Conservation (phyloP, 202 grass and related monocot species). For the Dendrocalamus latiflorus region DNA sequence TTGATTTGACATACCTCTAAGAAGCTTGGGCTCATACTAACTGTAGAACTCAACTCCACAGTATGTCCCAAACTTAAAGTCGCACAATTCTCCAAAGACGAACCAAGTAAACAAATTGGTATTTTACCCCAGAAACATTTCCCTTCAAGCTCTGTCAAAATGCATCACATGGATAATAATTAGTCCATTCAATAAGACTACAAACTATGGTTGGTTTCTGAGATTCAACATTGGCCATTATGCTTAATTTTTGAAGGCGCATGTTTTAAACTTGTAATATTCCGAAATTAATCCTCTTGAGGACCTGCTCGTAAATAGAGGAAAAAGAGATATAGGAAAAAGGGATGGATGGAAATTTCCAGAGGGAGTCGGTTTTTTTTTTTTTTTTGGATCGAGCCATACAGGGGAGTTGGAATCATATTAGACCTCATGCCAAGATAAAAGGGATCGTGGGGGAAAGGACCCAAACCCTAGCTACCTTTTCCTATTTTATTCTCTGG, state of each 20-base stretch:
- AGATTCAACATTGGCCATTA: neutral
- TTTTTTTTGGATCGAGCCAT: too few species aligned
- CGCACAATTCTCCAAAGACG: slow-evolving; percentile 74
- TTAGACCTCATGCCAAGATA: too few species aligned
- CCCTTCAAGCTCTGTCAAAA: slow-evolving; percentile 71
- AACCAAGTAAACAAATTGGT: slow-evolving; percentile 74
- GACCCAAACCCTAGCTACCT: too few species aligned
- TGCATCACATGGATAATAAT: neutral
- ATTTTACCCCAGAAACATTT: slow-evolving; percentile 88
- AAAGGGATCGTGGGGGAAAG: too few species aligned
- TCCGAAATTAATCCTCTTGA: too few species aligned
- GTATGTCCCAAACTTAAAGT: slow-evolving; percentile 74
- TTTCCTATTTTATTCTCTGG: too few species aligned
- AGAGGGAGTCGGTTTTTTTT: too few species aligned
- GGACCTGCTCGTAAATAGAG: too few species aligned
- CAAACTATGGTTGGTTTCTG: neutral
- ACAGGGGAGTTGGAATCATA: too few species aligned
- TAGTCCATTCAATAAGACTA: slow-evolving; percentile 21
- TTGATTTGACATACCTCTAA: slow-evolving; percentile 81
- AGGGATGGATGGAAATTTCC: too few species aligned
- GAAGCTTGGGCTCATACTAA: slow-evolving; percentile 71
- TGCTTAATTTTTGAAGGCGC: slow-evolving; percentile 3
- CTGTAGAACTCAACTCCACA: slow-evolving; percentile 63
- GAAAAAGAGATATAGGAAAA: too few species aligned
- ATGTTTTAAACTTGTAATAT: too few species aligned